Evolutionary conservation across 2,329 filamentous ascomycete species (phyloP), one percentile per base, ranked within the genome.

Genomic region (Parastagonospora nodorum): DNA sequence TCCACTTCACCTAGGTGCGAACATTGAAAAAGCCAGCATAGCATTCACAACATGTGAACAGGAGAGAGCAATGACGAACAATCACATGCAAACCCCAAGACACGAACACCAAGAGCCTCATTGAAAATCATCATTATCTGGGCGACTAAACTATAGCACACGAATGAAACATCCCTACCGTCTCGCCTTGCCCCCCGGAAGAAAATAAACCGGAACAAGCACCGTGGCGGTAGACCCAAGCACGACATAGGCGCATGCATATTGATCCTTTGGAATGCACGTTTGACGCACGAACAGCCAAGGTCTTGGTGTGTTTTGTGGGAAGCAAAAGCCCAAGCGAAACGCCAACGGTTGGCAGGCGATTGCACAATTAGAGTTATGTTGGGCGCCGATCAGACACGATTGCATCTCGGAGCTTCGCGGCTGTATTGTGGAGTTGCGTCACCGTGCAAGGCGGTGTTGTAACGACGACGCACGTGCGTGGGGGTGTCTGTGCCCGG

Each of bases 141-240:
- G 19, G 19, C 19, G 19, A 24, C 19, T 24, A 24, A 3, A 24
- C 19, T 24, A 24, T 24, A 24, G 19, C 19, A 24, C 19, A 24
- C 19, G 19, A 24, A 24, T 24, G 45, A 51, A 49, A 54, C 51
- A 57, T 44, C n/a, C 14, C 44, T 48, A 44, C 41, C 19, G 46
- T 48, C 47, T 56, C 47, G 33, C 27, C 38, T 16, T 33, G 12
- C 12, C 35, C 14, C 15, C 35, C 3, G 19, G 19, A 19, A 8
- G 35, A 37, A 37, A 37, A 37, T 16, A 37, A 37, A 30, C 27
- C 19, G 44, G 42, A 29, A 16, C 16, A 16, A 37, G 9, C 12
- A 29, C 24, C 31, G 36, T 14, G 19, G 19, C 19, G 19, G 5
- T 24, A 24, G 19, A 24, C 19, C 19, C 19, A 24, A 24, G 19